Conservation (phyloP, 768 basidiomycete species). For the Boletus huronensis region DNA sequence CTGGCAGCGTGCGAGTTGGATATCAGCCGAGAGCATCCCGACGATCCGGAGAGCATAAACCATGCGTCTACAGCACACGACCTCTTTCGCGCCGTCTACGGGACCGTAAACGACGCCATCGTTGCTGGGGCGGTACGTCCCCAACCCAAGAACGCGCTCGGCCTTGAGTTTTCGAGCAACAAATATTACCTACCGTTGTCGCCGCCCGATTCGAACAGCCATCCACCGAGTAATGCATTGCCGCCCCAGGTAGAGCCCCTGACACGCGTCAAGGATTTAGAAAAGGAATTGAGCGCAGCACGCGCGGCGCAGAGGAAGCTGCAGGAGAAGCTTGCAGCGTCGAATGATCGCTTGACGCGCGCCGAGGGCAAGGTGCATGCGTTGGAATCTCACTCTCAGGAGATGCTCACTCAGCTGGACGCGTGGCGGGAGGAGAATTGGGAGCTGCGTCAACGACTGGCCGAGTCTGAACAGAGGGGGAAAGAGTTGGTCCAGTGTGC, state of each 20-base stretch:
- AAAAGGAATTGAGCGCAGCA: slow-evolving; percentile 22
- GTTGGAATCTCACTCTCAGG: slow-evolving; percentile 24
- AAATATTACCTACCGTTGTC: neutral
- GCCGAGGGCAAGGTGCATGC: slow-evolving; percentile 14
- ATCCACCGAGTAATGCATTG: neutral
- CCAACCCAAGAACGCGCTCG: slow-evolving; percentile 20
- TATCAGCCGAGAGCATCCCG: slow-evolving; percentile 27
- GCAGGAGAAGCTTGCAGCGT: slow-evolving; percentile 17
- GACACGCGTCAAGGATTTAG: slow-evolving; percentile 20
- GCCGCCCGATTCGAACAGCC: neutral
- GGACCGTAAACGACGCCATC: slow-evolving; percentile 21
- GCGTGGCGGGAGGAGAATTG: slow-evolving; percentile 18
- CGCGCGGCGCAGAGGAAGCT: slow-evolving; percentile 14
- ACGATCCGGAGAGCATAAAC: slow-evolving; percentile 15
- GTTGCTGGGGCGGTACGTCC: slow-evolving; percentile 14
- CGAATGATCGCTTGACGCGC: slow-evolving; percentile 11
- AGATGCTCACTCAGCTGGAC: slow-evolving; percentile 18
- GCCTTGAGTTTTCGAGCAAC: slow-evolving; percentile 23
- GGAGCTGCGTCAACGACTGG: slow-evolving; percentile 22
- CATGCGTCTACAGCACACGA: slow-evolving; percentile 24
- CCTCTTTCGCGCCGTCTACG: slow-evolving; percentile 32
- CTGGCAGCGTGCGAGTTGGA: slow-evolving; percentile 34
- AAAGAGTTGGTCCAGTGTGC: slow-evolving; percentile 15
- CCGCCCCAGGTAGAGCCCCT: neutral
- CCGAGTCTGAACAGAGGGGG: slow-evolving; percentile 20